Evolutionary conservation across 805 yeast species (phyloP).

Genomic region (Metschnikowia continentalis): DNA sequence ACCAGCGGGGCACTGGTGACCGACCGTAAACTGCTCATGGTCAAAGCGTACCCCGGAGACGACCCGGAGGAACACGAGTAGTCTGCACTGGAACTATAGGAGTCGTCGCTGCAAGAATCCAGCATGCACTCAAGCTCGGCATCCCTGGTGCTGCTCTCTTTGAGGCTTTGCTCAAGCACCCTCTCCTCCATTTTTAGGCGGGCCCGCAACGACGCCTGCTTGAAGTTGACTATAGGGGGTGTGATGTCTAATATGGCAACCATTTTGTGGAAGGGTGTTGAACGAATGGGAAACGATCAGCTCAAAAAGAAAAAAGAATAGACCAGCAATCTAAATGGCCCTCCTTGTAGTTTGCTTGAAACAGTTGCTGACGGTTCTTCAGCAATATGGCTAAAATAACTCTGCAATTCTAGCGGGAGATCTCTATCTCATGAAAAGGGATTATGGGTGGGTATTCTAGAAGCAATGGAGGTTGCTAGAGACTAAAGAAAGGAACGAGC

Average conservation of each 20-base stretch:
- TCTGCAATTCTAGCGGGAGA: neutral
- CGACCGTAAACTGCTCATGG: neutral
- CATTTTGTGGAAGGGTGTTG: neutral
- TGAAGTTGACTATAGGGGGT: neutral
- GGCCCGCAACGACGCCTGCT: neutral
- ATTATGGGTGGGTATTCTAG: neutral
- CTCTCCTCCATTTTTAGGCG: conserved; percentile 2
- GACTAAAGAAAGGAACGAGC: neutral
- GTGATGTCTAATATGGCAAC: neutral
- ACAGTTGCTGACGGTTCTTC: neutral
- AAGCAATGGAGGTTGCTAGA: neutral
- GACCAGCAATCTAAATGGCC: neutral
- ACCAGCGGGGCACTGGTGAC: conserved; percentile 1
- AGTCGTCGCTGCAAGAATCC: conserved; percentile 4
- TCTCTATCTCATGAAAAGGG: neutral
- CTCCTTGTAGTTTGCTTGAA: neutral
- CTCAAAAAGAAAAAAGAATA: too few relatives aligned
- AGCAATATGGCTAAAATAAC: neutral
- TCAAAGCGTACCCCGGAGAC: neutral
- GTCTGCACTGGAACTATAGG: conserved; percentile 2
- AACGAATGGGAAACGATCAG: neutral
- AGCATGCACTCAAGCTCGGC: conserved; percentile 1
- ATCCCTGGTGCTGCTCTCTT: neutral
- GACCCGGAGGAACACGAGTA: conserved; percentile 1
- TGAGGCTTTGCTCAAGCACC: neutral